phyloP scores from a whole-genome alignment of 1,284 basidiomycete genomes.

The Leucoagaricus sp. region DNA sequence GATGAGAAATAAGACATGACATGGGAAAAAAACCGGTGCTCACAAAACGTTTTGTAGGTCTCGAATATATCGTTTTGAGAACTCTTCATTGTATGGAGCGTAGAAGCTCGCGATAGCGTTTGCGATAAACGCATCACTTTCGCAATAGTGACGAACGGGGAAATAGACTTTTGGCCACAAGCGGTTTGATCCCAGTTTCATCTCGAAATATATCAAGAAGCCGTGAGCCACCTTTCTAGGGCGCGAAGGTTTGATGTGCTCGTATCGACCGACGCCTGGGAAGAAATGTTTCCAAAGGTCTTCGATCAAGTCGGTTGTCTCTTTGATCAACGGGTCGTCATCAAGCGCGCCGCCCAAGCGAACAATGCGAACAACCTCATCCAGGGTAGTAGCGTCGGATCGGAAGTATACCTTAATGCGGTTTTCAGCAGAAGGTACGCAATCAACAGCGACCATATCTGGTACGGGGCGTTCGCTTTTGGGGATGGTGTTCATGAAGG shows the following conservation, averaged over 20 bases:
- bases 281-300: conserved; percentile 17
- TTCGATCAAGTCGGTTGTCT: conserved; percentile 16
- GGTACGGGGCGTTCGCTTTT: conserved; percentile 8
- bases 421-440: conserved; percentile 15
- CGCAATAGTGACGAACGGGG: conserved; percentile 20
- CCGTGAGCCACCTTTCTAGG: conserved; percentile 11
- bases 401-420: conserved; percentile 21
- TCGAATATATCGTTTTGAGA: conserved; percentile 8
- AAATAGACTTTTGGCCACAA: conserved; percentile 21
- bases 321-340: conserved; percentile 13
- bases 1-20: not conserved
- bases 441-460: conserved; percentile 21
- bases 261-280: conserved; percentile 15
- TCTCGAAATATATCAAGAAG: conserved; percentile 20
- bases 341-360: conserved; percentile 17
- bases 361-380: conserved; percentile 13
- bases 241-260: conserved; percentile 12
- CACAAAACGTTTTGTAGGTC: conserved; percentile 13
- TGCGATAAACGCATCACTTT: conserved; percentile 17
- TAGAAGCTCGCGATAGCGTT: conserved; percentile 16
- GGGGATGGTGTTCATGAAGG: conserved; percentile 16
- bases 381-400: conserved; percentile 16
- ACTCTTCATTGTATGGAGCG: conserved; percentile 9
- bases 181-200: conserved; percentile 11
- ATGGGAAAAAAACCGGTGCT: not conserved